Evolutionary conservation across 768 basidiomycete species (phyloP).

Genomic region (Lentinula edodes): DNA sequence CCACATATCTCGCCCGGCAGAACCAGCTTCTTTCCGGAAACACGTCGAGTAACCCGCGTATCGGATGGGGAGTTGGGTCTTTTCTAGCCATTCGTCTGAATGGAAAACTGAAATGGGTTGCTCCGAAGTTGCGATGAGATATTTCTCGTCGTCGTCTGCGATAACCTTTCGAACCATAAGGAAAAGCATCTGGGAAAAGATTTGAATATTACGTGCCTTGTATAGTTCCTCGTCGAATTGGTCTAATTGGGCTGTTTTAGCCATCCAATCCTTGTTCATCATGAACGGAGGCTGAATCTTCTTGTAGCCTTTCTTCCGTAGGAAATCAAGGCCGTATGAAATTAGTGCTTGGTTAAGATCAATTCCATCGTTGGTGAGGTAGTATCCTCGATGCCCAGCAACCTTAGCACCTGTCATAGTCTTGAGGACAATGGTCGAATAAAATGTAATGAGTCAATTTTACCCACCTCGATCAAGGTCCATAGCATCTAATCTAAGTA

Average conservation of each 20-base stretch:
- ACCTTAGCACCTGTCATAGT: slow-evolving; percentile 74
- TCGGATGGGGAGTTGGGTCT: slow-evolving; percentile 85
- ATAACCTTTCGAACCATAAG: slow-evolving; percentile 46
- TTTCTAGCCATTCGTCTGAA: slow-evolving; percentile 96
- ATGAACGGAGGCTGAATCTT: slow-evolving; percentile 97
- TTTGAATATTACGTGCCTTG: slow-evolving; percentile 53
- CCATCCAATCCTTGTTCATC: slow-evolving; percentile 98
- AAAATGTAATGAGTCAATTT: slow-evolving; percentile 21
- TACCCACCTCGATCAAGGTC: slow-evolving; percentile 82
- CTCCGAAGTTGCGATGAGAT: slow-evolving; percentile 98
- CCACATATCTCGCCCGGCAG: slow-evolving; percentile 98
- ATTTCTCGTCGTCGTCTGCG: slow-evolving; percentile 91
- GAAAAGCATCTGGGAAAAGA: background rate
- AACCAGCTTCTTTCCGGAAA: slow-evolving; percentile 98
- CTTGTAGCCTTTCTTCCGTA: slow-evolving; percentile 77
- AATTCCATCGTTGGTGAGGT: slow-evolving; percentile 90
- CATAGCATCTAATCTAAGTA: slow-evolving; percentile 90
- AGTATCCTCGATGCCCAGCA: slow-evolving; percentile 94
- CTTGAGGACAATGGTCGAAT: background rate
- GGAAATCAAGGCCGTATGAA: slow-evolving; percentile 90
- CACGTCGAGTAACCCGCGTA: slow-evolving; percentile 92
- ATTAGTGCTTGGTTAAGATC: slow-evolving; percentile 97
- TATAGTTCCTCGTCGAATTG: slow-evolving; percentile 99
- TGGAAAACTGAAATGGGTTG: slow-evolving; percentile 97
- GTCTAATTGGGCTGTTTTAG: slow-evolving; percentile 94